These are phyloP conservation scores for Cucumis melo DNA, from an alignment of 306 rosid genomes.

Conservation along the genomic window DNA sequence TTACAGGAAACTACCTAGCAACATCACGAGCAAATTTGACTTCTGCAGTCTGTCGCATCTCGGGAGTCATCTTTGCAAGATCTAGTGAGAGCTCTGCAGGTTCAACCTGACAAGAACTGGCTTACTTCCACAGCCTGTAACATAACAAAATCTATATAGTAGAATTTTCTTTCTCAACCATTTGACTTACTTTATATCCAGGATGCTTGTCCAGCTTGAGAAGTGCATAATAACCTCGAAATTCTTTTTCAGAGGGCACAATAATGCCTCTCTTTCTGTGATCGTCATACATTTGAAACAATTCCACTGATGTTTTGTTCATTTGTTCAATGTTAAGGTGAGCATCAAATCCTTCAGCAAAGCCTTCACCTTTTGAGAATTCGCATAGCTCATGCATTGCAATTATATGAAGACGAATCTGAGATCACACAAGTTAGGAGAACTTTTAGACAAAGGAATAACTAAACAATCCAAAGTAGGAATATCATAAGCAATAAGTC, in stretches of 20 bases:
- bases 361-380: conserved; percentile 94
- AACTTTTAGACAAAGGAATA: conserved; percentile 17
- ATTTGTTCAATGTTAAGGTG: conserved; percentile 99
- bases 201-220: conserved; percentile 99
- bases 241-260: conserved; percentile 69
- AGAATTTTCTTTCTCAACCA: conserved; percentile 13
- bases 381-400: conserved; percentile 97
- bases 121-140: conserved; percentile 20
- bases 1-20: conserved; percentile 47
- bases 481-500: neutral
- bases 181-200: conserved; percentile 75
- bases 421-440: conserved; percentile 25
- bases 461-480: neutral
- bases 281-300: conserved; percentile 93
- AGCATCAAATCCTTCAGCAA: conserved; percentile 96
- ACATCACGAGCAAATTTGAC: conserved; percentile 89
- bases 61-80: conserved; percentile 97
- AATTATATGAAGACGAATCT: conserved; percentile 89
- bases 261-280: conserved; percentile 86
- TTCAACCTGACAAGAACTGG: conserved; percentile 64
- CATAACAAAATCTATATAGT: conserved; percentile 18
- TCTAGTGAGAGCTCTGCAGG: conserved; percentile 99
- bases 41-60: conserved; percentile 83
- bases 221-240: conserved; percentile 97
- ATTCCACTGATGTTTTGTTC: conserved; percentile 95